Evolutionary conservation across 2,329 filamentous ascomycete genomes (phyloP).

Genomic region (Monosporascus sp.): DNA sequence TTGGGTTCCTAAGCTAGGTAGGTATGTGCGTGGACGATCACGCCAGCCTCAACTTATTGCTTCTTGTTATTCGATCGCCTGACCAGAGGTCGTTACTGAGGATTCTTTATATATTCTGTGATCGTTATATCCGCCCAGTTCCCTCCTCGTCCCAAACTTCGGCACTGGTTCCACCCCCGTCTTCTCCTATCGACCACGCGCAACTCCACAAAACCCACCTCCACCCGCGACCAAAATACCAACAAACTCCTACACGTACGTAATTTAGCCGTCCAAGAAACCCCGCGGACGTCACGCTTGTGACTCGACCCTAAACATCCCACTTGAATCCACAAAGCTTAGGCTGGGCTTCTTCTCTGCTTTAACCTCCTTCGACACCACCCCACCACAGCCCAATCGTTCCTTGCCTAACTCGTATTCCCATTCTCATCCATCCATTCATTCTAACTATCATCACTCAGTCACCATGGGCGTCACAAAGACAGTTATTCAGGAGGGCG

Average conservation of each 20-base stretch:
- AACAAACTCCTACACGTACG: neutral
- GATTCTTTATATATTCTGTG: too few species aligned
- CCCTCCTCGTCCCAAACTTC: too few species aligned
- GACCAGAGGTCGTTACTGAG: too few species aligned
- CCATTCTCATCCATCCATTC: neutral
- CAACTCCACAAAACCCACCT: too few species aligned
- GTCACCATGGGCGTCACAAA: conserved; percentile 70
- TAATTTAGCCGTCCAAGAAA: neutral
- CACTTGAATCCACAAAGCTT: neutral
- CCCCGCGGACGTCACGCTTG: neutral
- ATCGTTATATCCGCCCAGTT: too few species aligned
- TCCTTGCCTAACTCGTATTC: neutral
- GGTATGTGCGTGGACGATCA: too few species aligned
- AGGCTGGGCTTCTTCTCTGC: neutral
- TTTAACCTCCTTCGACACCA: neutral
- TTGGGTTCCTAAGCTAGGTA: too few species aligned
- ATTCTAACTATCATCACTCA: conserved; percentile 4
- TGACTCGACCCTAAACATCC: neutral
- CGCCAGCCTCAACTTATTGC: too few species aligned
- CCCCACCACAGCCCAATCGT: neutral
- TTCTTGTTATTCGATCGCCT: too few species aligned
- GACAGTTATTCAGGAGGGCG: conserved; percentile 57
- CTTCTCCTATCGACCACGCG: too few species aligned
- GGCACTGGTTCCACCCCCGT: too few species aligned
- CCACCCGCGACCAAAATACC: too few species aligned